These are phyloP conservation scores for Isabelozyma heimii DNA, from an alignment of 805 yeast genomes.

Conservation along the genomic window DNA sequence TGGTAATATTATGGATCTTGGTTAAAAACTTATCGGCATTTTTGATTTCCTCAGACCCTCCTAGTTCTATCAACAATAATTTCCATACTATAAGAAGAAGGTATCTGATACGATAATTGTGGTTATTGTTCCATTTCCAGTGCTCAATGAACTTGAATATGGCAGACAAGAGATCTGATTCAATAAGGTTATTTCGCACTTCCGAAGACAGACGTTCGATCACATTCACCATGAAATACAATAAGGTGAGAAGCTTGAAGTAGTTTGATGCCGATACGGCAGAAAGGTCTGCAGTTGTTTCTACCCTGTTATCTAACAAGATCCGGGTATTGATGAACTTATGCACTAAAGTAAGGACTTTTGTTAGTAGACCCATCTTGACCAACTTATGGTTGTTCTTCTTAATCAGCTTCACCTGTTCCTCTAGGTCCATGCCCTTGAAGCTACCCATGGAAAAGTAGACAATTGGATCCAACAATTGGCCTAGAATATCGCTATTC, in stretches of 20 bases:
- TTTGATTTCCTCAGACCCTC: slow-evolving; percentile 43
- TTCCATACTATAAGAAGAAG: slow-evolving; percentile 54
- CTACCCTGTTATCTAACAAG: not conserved
- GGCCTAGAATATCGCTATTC: not conserved
- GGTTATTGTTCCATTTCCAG: slow-evolving; percentile 59
- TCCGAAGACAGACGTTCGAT: not conserved
- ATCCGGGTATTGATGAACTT: slow-evolving; percentile 1
- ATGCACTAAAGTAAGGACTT: slow-evolving; percentile 3
- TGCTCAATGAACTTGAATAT: slow-evolving; percentile 54
- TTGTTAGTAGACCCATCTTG: slow-evolving; percentile 2
- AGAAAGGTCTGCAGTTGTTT: not conserved
- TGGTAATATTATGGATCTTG: slow-evolving; percentile 35
- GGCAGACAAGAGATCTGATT: slow-evolving; percentile 39
- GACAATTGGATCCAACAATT: slow-evolving; percentile 1
- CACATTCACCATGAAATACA: slow-evolving; percentile 30
- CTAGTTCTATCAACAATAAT: slow-evolving; percentile 58
- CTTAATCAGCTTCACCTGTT: slow-evolving; percentile 10
- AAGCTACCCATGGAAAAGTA: slow-evolving; percentile 28
- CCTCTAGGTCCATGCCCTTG: slow-evolving; percentile 5
- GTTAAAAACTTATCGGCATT: slow-evolving; percentile 47
- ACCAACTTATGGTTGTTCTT: slow-evolving; percentile 7
- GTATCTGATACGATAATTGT: slow-evolving; percentile 50
- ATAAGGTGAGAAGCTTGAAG: slow-evolving; percentile 30
- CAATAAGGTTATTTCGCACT: slow-evolving; percentile 18
- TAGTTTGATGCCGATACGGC: slow-evolving; percentile 9